Base-by-base conservation (phyloP, 1,284 basidiomycete genomes). In the Austroboletus niveus region DNA sequence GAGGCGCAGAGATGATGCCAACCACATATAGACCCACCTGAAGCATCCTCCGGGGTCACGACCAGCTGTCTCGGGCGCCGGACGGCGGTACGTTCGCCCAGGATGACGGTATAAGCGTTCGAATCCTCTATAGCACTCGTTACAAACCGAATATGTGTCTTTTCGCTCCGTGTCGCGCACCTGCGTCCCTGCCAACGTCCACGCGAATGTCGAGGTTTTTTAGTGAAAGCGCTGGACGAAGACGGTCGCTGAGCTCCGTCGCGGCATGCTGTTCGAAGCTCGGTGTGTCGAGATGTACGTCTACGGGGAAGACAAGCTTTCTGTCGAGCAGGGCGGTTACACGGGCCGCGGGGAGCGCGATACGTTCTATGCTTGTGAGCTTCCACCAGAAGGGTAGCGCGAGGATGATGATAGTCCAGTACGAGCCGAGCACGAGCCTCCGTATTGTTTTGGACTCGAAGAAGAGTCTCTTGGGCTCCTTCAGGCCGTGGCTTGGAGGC, bases 301-400 rank as follows among this genome's bases (percentile, higher is more conserved):
- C 63, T 27, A 88, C 65, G 7, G 84, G 82, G 53, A 88, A 77
- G 9, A 66, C 60, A 17, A 84, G 71, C 52, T 74, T 65, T 29
- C 61, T 76, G 41, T 72, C 69, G 24, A 76, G 69, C 60, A 82
- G 78, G n/a, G 73, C 72, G 40, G 71, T 68, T 30, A 94, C 84
- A 36, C 80, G 78, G 49, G 71, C 69, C n/a, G 76, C 74, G 3
- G 93, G 92, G 15, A 96, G 72, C 0, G 85, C 74, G 14, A 89
- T 77, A 30, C 92, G 80, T 65, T 92, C 80, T 38, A 96, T 94
- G 55, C 87, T 89, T 3, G 94, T 96, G 22, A 89, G 86, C 43
- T 75, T 77, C 91, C 90, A 96, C 94, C 94, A 97, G 42, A 90
- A 77, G 5, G 94, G 94, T 17, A 92, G 52, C 2, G 85, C 84